phyloP scores from a whole-genome alignment of 192 early-diverging fungal species.

The Coemansia sp. region DNA sequence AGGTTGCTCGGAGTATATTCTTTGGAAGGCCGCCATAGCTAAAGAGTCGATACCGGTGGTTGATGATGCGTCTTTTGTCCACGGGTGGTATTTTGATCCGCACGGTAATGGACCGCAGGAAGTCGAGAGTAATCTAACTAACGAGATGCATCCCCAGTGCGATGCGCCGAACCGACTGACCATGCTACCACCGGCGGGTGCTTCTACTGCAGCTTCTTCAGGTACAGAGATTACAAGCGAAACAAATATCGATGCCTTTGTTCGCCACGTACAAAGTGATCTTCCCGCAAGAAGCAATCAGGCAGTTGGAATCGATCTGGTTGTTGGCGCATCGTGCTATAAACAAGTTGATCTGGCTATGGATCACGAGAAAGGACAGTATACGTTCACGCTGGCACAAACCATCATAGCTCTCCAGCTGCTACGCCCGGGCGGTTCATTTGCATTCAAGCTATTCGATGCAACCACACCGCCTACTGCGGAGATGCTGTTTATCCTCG shows the following conservation, averaged over 20 bases:
- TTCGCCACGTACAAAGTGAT: constrained; percentile 10
- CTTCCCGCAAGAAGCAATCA: neutral
- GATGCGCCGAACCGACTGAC: neutral
- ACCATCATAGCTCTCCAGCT: constrained; percentile 26
- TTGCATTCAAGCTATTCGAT: constrained; percentile 39
- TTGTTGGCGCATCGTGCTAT: constrained; percentile 20
- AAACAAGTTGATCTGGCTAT: constrained; percentile 3
- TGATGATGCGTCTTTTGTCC: neutral
- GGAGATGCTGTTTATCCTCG: constrained; percentile 36
- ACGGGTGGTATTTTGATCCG: constrained; percentile 41
- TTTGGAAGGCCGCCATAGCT: constrained; percentile 28
- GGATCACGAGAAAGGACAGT: constrained; percentile 27
- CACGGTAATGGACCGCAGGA: neutral
- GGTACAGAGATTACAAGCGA: neutral
- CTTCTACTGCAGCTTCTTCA: neutral
- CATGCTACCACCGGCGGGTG: neutral
- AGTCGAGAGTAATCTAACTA: neutral
- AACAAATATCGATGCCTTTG: constrained; percentile 25
- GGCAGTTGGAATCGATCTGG: constrained; percentile 29
- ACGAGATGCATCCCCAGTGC: neutral
- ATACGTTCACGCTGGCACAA: constrained; percentile 28
- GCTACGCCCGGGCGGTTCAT: constrained; percentile 28
- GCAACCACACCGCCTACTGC: constrained; percentile 34
- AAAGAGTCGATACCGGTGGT: neutral
- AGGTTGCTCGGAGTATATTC: constrained; percentile 33